Evolutionary conservation across 495 filamentous ascomycete genomes (phyloP).

Genomic region (Penicillium egyptiacum): DNA sequence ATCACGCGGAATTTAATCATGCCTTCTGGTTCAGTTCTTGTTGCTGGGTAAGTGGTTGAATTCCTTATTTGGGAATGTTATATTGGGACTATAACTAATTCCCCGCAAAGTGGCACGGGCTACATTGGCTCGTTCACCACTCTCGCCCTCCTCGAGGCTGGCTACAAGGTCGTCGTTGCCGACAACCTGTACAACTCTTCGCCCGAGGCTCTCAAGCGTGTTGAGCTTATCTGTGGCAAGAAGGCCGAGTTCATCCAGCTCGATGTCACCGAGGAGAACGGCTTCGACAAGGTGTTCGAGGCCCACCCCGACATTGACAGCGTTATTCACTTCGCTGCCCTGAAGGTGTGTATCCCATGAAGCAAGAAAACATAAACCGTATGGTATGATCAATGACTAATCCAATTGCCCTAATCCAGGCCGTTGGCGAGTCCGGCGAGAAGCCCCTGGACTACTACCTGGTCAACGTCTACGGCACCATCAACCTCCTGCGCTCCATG

Average conservation of each 20-base stretch:
- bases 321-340: conserved; percentile 96
- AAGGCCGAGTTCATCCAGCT: conserved; percentile 79
- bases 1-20: conserved; percentile 47
- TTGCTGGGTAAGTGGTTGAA: conserved; percentile 72
- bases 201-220: conserved; percentile 81
- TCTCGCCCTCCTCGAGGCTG: conserved; percentile 86
- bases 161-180: conserved; percentile 92
- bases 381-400: not conserved
- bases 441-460: conserved; percentile 97
- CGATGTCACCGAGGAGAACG: conserved; percentile 83
- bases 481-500: conserved; percentile 87
- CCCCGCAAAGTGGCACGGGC: conserved; percentile 75
- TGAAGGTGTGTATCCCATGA: conserved; percentile 68
- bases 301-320: conserved; percentile 92
- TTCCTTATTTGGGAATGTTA: conserved; percentile 1
- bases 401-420: conserved; percentile 48
- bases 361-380: not conserved
- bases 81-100: conserved; percentile 18
- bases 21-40: conserved; percentile 80
- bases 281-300: conserved; percentile 82
- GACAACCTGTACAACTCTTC: conserved; percentile 98
- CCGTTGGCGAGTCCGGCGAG: conserved; percentile 93
- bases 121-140: conserved; percentile 99
- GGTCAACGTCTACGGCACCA: conserved; percentile 92
- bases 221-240: conserved; percentile 90